These are phyloP conservation scores for Mycena sanguinolenta DNA, from an alignment of 768 basidiomycete genomes.

Conservation along the genomic window DNA sequence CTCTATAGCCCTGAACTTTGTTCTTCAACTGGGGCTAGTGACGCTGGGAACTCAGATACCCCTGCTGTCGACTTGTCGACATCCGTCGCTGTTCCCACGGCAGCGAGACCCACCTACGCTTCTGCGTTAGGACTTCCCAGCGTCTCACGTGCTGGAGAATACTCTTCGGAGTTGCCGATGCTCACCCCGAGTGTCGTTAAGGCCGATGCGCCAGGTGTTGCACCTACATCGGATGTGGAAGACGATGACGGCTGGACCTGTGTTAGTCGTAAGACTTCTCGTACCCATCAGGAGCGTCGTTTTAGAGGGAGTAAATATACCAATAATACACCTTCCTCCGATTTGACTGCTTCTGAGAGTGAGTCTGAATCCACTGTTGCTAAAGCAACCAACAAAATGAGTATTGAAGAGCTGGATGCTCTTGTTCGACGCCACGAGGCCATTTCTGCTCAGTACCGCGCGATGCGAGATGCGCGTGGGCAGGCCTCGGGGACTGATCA, in stretches of 20 bases:
- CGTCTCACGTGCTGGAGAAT: too few species aligned
- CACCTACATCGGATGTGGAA: neutral
- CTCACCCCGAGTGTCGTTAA: neutral
- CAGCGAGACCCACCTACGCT: neutral
- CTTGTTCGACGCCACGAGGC: neutral
- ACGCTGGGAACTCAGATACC: neutral
- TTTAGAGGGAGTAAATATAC: neutral
- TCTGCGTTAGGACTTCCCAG: too few species aligned
- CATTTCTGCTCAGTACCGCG: neutral
- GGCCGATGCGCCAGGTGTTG: neutral
- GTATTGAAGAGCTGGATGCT: neutral
- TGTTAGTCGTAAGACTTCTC: conserved; percentile 2
- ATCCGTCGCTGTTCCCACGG: neutral
- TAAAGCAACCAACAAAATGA: conserved; percentile 1
- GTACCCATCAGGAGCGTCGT: neutral
- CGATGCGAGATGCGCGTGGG: neutral
- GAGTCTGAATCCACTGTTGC: conserved; percentile 1
- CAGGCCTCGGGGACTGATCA: neutral
- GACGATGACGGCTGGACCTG: neutral
- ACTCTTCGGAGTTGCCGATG: conserved; percentile 4
- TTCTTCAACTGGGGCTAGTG: too few species aligned
- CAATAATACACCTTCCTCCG: neutral
- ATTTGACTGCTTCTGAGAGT: neutral
- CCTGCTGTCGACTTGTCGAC: neutral
- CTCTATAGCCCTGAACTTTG: neutral